Percentiles rank a stretch among this genome's conserved stretches.
Conservation (phyloP, 2,329 filamentous ascomycete genomes). For the Curvularia sp. region DNA sequence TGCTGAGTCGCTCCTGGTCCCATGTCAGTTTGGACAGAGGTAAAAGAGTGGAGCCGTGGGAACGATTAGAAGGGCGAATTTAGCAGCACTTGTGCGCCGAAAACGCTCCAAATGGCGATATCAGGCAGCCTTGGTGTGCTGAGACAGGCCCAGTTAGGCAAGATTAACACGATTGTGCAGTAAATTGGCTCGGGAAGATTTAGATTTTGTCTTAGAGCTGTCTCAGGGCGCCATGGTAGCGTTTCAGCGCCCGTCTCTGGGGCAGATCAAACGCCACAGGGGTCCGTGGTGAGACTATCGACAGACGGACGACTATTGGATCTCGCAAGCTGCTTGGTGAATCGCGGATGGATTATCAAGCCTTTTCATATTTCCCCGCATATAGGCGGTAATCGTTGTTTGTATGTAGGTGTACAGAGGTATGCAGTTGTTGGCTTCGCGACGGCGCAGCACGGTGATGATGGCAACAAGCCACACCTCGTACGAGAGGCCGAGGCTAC, state of each 20-base stretch:
- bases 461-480: constrained; percentile 26
- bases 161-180: constrained; percentile 25
- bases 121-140: constrained; percentile 17
- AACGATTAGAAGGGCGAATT: constrained; percentile 35
- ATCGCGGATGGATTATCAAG: constrained; percentile 8
- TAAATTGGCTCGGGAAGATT: constrained; percentile 34
- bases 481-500: constrained; percentile 1
- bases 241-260: constrained; percentile 47
- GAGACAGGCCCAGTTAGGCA: constrained; percentile 33
- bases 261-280: constrained; percentile 40
- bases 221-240: constrained; percentile 42
- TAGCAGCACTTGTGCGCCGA: constrained; percentile 28
- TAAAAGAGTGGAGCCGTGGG: constrained; percentile 26
- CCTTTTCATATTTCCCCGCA: constrained; percentile 27
- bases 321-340: constrained; percentile 4
- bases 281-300: constrained; percentile 33
- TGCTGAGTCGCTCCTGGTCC: constrained; percentile 44
- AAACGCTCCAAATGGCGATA: constrained; percentile 28
- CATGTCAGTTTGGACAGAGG: constrained; percentile 49
- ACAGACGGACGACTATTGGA: constrained; percentile 25
- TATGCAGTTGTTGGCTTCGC: not conserved
- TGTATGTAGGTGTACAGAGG: not conserved
- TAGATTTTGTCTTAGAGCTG: constrained; percentile 44
- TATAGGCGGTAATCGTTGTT: constrained; percentile 14
- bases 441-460: not conserved